Evolutionary conservation across 441 rosid species (phyloP).

Genomic region (Pelargonium cotyledonis): DNA sequence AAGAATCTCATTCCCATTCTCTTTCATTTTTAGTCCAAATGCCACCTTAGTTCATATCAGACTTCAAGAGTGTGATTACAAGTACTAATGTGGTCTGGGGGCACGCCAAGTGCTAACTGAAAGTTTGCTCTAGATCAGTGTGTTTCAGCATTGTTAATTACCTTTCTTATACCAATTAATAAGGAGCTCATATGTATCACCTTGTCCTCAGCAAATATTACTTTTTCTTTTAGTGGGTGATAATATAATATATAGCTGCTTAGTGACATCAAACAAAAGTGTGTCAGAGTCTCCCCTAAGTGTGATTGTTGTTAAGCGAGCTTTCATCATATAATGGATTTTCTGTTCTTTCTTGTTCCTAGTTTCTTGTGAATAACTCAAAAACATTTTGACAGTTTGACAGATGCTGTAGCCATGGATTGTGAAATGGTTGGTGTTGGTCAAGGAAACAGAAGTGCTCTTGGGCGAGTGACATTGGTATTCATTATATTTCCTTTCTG

Average conservation of each 20-base stretch:
- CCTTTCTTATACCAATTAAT: no score
- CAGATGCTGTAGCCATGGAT: conserved; percentile 85
- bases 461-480: conserved; percentile 91
- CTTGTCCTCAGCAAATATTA: no score
- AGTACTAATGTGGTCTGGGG: not conserved
- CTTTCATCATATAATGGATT: not conserved
- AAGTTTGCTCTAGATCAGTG: not conserved
- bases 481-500: conserved; percentile 10
- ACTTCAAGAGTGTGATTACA: not conserved
- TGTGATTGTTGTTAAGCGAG: not conserved
- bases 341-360: not conserved
- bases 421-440: conserved; percentile 97
- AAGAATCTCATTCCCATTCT: no score
- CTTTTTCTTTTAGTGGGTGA: not conserved
- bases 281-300: not conserved
- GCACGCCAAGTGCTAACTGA: not conserved
- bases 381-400: conserved; percentile 49
- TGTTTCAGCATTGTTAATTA: not conserved
- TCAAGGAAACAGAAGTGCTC: conserved; percentile 85
- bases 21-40: no score
- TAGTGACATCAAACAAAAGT: not conserved
- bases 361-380: conserved; percentile 14
- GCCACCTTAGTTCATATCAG: not conserved
- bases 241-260: not conserved
- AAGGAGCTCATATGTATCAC: no score